These are phyloP conservation scores for Halophytophthora polymorphica DNA, from an alignment of 352 stramenopile genomes.

Conservation along the genomic window DNA sequence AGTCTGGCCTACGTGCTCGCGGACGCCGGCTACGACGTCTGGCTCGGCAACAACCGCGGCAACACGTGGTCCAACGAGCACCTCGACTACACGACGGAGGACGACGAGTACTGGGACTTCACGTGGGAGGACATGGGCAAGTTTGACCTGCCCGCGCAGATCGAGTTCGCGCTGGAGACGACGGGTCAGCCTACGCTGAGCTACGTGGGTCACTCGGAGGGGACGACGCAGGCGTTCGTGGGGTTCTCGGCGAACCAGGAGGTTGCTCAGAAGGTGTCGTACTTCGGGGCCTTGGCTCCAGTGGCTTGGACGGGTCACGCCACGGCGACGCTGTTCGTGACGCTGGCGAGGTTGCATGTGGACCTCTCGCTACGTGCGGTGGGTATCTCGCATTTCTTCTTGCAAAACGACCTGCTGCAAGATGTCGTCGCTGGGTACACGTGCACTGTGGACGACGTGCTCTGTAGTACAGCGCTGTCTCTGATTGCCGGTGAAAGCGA, in stretches of 20 bases:
- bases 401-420: slow-evolving; percentile 25
- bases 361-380: slow-evolving; percentile 35
- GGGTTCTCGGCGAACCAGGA: slow-evolving; percentile 45
- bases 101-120: slow-evolving; percentile 52
- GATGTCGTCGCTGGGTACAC: slow-evolving; percentile 29
- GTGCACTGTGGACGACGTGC: slow-evolving; percentile 31
- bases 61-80: slow-evolving; percentile 51
- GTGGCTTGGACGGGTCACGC: slow-evolving; percentile 35
- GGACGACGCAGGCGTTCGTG: slow-evolving; percentile 46
- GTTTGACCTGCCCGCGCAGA: slow-evolving; percentile 45
- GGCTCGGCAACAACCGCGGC: no score
- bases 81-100: slow-evolving; percentile 31
- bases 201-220: slow-evolving; percentile 48
- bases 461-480: slow-evolving; percentile 33
- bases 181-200: slow-evolving; percentile 30
- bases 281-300: slow-evolving; percentile 43
- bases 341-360: slow-evolving; percentile 25
- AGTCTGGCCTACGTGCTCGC: no score
- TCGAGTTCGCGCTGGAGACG: slow-evolving; percentile 35
- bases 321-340: slow-evolving; percentile 31
- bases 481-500: slow-evolving; percentile 31
- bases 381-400: slow-evolving; percentile 37
- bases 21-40: no score
- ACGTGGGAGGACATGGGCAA: slow-evolving; percentile 54
- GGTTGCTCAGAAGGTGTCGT: slow-evolving; percentile 44